Conservation (phyloP, 805 yeast genomes). For the Candida tibetensis region DNA sequence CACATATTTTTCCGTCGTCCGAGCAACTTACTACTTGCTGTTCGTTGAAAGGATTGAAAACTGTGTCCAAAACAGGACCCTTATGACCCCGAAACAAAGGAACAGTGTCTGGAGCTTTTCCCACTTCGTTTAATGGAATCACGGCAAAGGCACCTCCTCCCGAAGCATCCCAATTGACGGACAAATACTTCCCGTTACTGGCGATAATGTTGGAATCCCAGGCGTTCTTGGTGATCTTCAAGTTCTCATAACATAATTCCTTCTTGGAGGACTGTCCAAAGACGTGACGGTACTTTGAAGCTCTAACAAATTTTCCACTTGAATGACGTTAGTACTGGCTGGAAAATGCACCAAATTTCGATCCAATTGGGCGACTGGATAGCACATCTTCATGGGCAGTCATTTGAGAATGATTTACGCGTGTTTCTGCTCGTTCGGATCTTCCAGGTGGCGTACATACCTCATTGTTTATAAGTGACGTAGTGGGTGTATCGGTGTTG, state of each 20-base stretch:
- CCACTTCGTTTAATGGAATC: slow-evolving; percentile 79
- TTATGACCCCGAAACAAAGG: slow-evolving; percentile 95
- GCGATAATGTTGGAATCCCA: slow-evolving; percentile 93
- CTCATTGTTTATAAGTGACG: background rate
- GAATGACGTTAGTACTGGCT: slow-evolving; percentile 9
- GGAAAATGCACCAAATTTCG: no score
- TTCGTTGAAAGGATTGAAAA: slow-evolving; percentile 88
- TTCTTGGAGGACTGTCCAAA: slow-evolving; percentile 80
- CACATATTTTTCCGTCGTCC: slow-evolving; percentile 53
- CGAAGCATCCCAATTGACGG: slow-evolving; percentile 90
- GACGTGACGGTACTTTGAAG: slow-evolving; percentile 95
- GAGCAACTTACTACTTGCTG: slow-evolving; percentile 39
- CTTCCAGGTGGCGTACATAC: background rate
- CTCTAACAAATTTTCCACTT: slow-evolving; percentile 89
- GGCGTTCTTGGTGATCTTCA: slow-evolving; percentile 82
- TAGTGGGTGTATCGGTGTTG: no score
- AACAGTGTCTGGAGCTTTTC: slow-evolving; percentile 90
- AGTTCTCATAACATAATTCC: slow-evolving; percentile 71
- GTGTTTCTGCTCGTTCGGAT: no score
- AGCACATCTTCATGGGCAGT: no score
- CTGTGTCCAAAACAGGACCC: slow-evolving; percentile 93
- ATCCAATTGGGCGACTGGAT: no score
- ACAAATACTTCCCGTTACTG: slow-evolving; percentile 79
- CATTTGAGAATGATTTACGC: no score
- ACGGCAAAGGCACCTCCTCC: slow-evolving; percentile 99